Conservation (phyloP, 768 basidiomycete genomes). For the Steccherinum ochraceum region DNA sequence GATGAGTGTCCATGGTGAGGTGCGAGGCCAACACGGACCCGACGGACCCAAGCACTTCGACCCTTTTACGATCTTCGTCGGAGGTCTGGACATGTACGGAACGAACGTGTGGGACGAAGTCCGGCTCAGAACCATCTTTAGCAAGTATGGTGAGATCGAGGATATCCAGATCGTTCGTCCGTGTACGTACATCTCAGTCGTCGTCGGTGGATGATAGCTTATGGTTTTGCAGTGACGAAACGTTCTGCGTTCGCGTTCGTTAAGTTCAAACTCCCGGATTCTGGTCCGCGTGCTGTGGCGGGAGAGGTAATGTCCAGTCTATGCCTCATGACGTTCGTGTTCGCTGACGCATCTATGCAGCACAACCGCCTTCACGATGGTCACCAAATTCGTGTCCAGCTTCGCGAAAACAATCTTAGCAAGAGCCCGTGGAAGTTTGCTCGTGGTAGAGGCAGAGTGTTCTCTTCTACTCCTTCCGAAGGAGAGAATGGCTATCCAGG, state of each 20-base stretch:
- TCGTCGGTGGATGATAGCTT: not conserved
- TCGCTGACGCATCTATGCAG: conserved; percentile 28
- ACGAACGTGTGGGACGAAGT: conserved; percentile 64
- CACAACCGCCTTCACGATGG: conserved; percentile 66
- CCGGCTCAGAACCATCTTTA: conserved; percentile 52
- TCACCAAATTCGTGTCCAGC: conserved; percentile 67
- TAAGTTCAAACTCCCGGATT: conserved; percentile 56
- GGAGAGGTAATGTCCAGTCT: conserved; percentile 43
- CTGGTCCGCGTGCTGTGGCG: conserved; percentile 59
- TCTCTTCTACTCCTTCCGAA: not conserved
- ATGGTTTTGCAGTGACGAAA: conserved; percentile 41
- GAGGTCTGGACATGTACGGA: conserved; percentile 63
- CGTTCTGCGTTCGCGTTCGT: conserved; percentile 77
- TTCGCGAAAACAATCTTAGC: conserved; percentile 62
- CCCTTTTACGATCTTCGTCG: conserved; percentile 69
- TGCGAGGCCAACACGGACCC: not conserved
- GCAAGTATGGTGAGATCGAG: conserved; percentile 58
- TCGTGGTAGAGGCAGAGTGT: conserved; percentile 28
- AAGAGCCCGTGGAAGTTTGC: conserved; percentile 37
- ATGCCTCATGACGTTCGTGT: conserved; percentile 3
- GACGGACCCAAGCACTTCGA: conserved; percentile 37
- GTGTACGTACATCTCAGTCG: conserved; percentile 32
- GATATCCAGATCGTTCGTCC: conserved; percentile 62
- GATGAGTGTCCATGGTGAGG: not conserved
- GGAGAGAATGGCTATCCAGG: not conserved